Conservation (phyloP, 148 eudicot species). For the Nepenthes mirabilis region DNA sequence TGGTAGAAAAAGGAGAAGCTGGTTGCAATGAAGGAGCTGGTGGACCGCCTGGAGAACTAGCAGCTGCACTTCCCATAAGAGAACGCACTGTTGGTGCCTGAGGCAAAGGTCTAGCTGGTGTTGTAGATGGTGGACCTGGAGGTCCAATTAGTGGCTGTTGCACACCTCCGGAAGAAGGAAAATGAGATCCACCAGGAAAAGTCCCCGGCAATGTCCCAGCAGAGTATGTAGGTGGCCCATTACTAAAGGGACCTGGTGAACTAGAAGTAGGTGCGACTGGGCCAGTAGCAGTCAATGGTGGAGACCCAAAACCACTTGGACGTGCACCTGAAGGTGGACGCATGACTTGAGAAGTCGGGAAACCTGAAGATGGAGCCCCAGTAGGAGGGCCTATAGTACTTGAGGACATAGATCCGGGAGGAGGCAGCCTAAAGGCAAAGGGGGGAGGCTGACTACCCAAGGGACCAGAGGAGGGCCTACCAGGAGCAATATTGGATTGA, state of each 20-base stretch:
- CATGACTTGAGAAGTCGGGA: slow-evolving; percentile 22
- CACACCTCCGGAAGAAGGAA: slow-evolving; percentile 38
- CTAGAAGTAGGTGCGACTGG: slow-evolving; percentile 24
- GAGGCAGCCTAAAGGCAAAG: slow-evolving; percentile 44
- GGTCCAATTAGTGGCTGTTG: slow-evolving; percentile 39
- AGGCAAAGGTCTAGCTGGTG: slow-evolving; percentile 29
- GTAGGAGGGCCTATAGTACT: slow-evolving; percentile 14
- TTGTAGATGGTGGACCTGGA: slow-evolving; percentile 22
- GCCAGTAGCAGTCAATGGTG: slow-evolving; percentile 22
- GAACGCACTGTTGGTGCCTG: slow-evolving; percentile 48
- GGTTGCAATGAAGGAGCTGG: slow-evolving; percentile 23
- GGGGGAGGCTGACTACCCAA: slow-evolving; percentile 33
- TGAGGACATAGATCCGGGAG: slow-evolving; percentile 3
- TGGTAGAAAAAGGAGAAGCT: slow-evolving; percentile 39
- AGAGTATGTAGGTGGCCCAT: slow-evolving; percentile 50
- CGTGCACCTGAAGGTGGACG: slow-evolving; percentile 30
- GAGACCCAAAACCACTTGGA: slow-evolving; percentile 42
- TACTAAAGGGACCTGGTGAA: slow-evolving; percentile 27
- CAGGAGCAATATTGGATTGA: slow-evolving; percentile 30
- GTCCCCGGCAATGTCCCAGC: slow-evolving; percentile 35
- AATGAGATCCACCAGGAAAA: slow-evolving; percentile 38
- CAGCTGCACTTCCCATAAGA: slow-evolving; percentile 31
- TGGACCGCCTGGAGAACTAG: slow-evolving; percentile 22
- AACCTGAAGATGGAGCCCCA: slow-evolving; percentile 22
- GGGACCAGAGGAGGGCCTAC: slow-evolving; percentile 44